Evolutionary conservation across 495 filamentous ascomycete species (phyloP).

Genomic region (Penicillium coprophilum): DNA sequence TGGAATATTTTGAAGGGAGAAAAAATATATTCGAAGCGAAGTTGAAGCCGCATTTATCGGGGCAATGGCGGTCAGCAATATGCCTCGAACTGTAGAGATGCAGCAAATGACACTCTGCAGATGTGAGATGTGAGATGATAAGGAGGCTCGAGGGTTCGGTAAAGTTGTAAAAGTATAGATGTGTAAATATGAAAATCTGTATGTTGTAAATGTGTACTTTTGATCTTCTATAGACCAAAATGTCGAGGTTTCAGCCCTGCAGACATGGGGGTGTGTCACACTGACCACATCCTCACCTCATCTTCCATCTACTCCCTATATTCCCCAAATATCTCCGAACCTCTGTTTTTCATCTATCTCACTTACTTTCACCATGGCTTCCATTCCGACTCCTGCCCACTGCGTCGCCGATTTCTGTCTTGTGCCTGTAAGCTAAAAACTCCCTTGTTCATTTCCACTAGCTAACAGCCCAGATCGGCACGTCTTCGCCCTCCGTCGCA

Average conservation of each 20-base stretch:
- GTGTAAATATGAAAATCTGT: not conserved
- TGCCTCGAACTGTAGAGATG: not conserved
- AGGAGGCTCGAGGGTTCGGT: not conserved
- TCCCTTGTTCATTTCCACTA: slow-evolving; percentile 26
- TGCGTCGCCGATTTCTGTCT: slow-evolving; percentile 84
- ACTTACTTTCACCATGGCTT: slow-evolving; percentile 24
- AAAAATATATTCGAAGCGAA: too few relatives aligned
- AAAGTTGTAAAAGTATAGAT: too few relatives aligned
- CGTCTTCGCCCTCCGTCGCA: slow-evolving; percentile 76
- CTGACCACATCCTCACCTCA: not conserved
- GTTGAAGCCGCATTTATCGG: not conserved
- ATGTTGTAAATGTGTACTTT: too few relatives aligned
- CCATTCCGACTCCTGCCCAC: slow-evolving; percentile 58
- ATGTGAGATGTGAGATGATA: slow-evolving; percentile 4
- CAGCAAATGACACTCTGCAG: not conserved
- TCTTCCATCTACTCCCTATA: not conserved
- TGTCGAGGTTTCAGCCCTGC: not conserved
- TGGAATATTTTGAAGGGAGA: not conserved
- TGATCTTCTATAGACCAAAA: too few relatives aligned
- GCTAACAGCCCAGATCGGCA: slow-evolving; percentile 64
- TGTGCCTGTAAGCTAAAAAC: slow-evolving; percentile 58
- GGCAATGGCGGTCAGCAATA: slow-evolving; percentile 9
- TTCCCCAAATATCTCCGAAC: not conserved
- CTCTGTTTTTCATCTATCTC: not conserved
- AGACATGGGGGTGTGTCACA: not conserved